phyloP scores from a whole-genome alignment of 495 filamentous ascomycete species.

The Aspergillus haitiensis region DNA sequence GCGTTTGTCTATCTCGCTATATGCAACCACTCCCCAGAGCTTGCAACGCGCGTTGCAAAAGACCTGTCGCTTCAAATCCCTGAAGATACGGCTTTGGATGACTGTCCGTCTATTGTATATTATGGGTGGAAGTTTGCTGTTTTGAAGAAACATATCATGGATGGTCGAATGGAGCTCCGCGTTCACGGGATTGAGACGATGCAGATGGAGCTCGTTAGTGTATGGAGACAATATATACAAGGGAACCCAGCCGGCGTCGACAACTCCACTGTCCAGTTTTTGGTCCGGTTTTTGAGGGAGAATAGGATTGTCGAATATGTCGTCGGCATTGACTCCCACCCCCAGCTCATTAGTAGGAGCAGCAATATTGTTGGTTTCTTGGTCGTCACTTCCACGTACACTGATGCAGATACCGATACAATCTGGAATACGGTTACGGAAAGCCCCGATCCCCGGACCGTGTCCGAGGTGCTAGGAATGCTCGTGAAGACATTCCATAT shows the following conservation, averaged over 20 bases:
- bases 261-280: constrained; percentile 59
- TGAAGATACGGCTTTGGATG: constrained; percentile 30
- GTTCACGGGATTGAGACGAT: constrained; percentile 70
- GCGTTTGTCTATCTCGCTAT: constrained; percentile 29
- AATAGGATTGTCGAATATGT: constrained; percentile 79
- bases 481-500: constrained; percentile 63
- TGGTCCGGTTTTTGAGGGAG: constrained; percentile 63
- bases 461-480: constrained; percentile 77
- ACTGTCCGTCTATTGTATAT: constrained; percentile 47
- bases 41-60: constrained; percentile 34
- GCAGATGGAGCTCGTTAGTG: constrained; percentile 65
- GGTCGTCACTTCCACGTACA: constrained; percentile 76
- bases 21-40: constrained; percentile 24
- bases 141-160: constrained; percentile 69
- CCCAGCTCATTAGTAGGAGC: constrained; percentile 78
- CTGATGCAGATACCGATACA: constrained; percentile 67
- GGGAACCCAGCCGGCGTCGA: constrained; percentile 31
- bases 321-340: constrained; percentile 87
- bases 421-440: constrained; percentile 83
- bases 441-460: constrained; percentile 81
- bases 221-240: constrained; percentile 59
- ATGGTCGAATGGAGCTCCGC: constrained; percentile 86
- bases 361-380: constrained; percentile 86
- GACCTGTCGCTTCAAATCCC: constrained; percentile 43
- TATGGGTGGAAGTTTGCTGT: constrained; percentile 69